phyloP scores from a whole-genome alignment of 2,329 filamentous ascomycete species.

The Monosporascus sp. region DNA sequence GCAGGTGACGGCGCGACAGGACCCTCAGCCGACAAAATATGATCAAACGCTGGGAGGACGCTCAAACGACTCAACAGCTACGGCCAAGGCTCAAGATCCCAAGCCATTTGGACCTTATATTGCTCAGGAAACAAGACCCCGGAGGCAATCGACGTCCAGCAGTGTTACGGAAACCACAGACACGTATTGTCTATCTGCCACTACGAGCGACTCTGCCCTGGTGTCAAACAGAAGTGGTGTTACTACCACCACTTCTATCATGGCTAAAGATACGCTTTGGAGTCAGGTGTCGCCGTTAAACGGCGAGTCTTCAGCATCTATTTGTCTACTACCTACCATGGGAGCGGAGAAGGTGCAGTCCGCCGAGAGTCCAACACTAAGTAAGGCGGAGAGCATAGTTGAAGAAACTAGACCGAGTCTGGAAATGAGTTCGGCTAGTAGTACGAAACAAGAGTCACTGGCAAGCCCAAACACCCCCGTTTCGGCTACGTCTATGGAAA shows the following conservation, averaged over 20 bases:
- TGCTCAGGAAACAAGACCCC: constrained; percentile 2
- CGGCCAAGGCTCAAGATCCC: neutral
- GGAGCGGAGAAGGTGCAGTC: neutral
- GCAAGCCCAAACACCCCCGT: neutral
- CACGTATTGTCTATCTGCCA: constrained; percentile 11
- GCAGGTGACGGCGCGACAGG: neutral
- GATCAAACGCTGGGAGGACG: neutral
- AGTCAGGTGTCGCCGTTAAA: neutral
- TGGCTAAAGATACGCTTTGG: neutral
- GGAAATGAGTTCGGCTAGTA: neutral
- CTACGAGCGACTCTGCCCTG: constrained; percentile 7
- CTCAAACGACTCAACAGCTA: neutral
- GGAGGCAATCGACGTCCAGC: constrained; percentile 10
- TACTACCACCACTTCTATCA: constrained; percentile 6
- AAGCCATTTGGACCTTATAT: constrained; percentile 3
- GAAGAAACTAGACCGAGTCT: neutral
- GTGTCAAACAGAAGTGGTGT: constrained; percentile 14
- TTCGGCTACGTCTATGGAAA: neutral
- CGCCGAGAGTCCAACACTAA: neutral
- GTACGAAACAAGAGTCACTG: neutral
- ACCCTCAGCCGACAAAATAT: neutral
- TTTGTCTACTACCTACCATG: neutral
- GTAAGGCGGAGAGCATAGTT: neutral
- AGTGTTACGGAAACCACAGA: constrained; percentile 10
- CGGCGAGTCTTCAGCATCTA: neutral